These are phyloP conservation scores for Endoconidiophora polonica DNA, from an alignment of 2,329 filamentous ascomycete species.

Conservation along the genomic window DNA sequence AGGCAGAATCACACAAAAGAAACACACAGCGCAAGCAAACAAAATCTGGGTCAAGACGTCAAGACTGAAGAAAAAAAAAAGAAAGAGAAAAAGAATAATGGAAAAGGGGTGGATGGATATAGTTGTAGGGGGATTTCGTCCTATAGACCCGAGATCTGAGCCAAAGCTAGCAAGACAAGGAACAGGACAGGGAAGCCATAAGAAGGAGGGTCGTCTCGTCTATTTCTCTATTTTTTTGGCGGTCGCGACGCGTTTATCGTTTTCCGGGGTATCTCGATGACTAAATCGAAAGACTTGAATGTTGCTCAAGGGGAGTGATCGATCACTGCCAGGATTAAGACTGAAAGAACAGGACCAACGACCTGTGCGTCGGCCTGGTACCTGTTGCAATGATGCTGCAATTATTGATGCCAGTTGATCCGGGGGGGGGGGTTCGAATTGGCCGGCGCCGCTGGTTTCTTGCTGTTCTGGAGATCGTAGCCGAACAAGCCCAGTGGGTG, in stretches of 20 bases:
- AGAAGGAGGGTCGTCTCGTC: background rate
- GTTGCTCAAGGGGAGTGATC: too few relatives aligned
- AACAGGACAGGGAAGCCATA: background rate
- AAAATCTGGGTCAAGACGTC: background rate
- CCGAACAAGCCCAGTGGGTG: too few relatives aligned
- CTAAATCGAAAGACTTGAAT: too few relatives aligned
- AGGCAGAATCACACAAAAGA: background rate
- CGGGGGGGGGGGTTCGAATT: too few relatives aligned
- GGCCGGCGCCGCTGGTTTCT: too few relatives aligned
- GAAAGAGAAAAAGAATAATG: background rate
- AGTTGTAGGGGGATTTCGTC: conserved; percentile 1
- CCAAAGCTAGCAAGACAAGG: background rate
- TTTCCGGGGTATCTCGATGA: too few relatives aligned
- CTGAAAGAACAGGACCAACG: too few relatives aligned
- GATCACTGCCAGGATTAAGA: too few relatives aligned
- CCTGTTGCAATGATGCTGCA: too few relatives aligned
- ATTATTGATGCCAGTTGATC: too few relatives aligned
- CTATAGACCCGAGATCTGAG: background rate
- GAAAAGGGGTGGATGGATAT: conserved; percentile 5
- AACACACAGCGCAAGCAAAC: background rate
- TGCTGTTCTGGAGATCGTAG: too few relatives aligned
- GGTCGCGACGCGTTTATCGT: background rate
- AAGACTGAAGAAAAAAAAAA: conserved; percentile 3
- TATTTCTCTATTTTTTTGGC: background rate
- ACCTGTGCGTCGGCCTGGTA: too few relatives aligned